Conservation (phyloP, 108 stramenopile genomes). For the Cyclotella baltica region DNA sequence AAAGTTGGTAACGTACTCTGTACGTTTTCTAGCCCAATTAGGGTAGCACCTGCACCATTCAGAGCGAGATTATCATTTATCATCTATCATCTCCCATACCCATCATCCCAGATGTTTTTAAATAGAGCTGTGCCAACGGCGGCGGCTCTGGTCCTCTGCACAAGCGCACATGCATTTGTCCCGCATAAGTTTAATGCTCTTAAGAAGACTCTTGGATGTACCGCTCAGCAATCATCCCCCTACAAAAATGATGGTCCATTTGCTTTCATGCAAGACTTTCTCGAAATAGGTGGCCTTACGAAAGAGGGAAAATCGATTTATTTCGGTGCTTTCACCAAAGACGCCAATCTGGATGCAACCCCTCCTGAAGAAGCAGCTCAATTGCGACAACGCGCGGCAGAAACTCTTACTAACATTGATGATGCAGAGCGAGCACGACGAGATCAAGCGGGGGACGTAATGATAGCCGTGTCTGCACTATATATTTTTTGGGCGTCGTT, state of each 20-base stretch:
- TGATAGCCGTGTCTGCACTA: background rate
- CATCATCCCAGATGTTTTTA: no score
- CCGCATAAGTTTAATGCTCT: no score
- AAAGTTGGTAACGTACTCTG: no score
- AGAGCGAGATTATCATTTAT: no score
- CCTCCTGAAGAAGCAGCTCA: background rate
- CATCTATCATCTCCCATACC: no score
- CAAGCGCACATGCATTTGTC: no score
- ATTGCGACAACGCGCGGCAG: background rate
- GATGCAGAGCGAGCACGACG: background rate
- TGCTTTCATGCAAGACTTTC: background rate
- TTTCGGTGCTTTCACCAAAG: background rate
- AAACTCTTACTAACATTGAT: conserved; percentile 7
- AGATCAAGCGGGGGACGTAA: conserved; percentile 3
- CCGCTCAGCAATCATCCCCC: no score
- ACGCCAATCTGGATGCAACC: background rate
- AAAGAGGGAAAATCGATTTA: conserved; percentile 9
- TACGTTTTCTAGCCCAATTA: no score
- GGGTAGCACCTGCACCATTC: no score
- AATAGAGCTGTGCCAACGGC: no score
- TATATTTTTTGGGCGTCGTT: conserved; percentile 7
- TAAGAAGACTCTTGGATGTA: no score
- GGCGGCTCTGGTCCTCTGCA: no score
- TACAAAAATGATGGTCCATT: conserved; percentile 7
- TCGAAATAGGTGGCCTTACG: background rate